Conservation (phyloP, 495 filamentous ascomycete genomes). For the Gamarada debralockiae region DNA sequence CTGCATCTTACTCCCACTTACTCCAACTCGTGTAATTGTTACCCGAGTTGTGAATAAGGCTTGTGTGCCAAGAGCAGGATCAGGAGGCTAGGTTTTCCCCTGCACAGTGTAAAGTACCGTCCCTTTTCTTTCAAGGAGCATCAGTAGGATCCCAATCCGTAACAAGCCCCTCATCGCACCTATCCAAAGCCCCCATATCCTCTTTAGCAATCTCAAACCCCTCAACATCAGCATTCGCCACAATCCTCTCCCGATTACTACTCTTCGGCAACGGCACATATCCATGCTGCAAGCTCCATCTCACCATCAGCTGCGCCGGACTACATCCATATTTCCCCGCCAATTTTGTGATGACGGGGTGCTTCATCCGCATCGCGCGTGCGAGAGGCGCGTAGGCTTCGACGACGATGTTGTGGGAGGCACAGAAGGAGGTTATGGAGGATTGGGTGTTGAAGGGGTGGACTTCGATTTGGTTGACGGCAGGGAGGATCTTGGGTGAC, state of each 20-base stretch:
- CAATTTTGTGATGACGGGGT: constrained; percentile 56
- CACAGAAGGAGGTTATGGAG: constrained; percentile 73
- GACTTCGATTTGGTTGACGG: constrained; percentile 79
- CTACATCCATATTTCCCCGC: constrained; percentile 68
- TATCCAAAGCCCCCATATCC: constrained; percentile 53
- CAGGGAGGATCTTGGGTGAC: constrained; percentile 46
- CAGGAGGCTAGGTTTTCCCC: too few relatives aligned
- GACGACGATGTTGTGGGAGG: constrained; percentile 60
- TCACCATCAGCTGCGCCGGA: constrained; percentile 72
- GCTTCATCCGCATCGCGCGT: constrained; percentile 60
- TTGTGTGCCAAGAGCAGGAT: too few relatives aligned
- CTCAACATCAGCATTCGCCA: constrained; percentile 70
- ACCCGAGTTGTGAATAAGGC: too few relatives aligned
- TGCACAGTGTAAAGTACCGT: too few relatives aligned
- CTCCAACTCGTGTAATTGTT: too few relatives aligned
- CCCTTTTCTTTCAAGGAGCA: constrained; percentile 24
- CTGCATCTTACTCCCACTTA: too few relatives aligned
- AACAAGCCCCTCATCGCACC: constrained; percentile 54
- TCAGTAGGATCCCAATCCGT: constrained; percentile 73
- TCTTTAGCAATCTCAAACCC: constrained; percentile 69
- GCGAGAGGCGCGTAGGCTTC: constrained; percentile 83
- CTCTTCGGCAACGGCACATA: constrained; percentile 78
- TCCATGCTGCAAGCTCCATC: constrained; percentile 85
- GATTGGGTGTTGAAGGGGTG: constrained; percentile 79
- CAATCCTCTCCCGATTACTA: constrained; percentile 60